Conservation (phyloP, 768 basidiomycete species). For the Suillus spraguei region DNA sequence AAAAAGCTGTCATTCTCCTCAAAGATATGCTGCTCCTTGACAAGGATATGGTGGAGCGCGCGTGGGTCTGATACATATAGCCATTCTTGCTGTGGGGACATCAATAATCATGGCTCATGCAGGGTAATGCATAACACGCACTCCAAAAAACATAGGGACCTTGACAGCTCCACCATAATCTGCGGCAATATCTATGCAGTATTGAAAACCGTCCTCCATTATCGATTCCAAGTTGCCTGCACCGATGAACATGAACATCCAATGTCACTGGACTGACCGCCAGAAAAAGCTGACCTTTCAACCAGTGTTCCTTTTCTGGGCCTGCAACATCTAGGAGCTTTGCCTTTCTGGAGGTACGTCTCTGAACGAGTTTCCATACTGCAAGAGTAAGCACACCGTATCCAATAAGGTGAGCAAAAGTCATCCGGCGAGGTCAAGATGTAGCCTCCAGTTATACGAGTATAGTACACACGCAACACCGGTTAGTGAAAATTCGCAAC, state of each 20-base stretch:
- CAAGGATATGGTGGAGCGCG: conserved; percentile 32
- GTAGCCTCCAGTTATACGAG: not conserved
- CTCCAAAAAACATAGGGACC: conserved; percentile 46
- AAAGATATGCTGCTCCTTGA: conserved; percentile 29
- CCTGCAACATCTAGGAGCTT: not conserved
- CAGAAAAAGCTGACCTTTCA: not conserved
- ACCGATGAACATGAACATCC: not conserved
- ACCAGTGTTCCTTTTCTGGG: conserved; percentile 4
- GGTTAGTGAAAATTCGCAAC: not conserved
- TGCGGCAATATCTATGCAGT: not conserved
- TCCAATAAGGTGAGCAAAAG: not conserved
- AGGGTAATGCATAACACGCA: conserved; percentile 21
- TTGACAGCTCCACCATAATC: conserved; percentile 1
- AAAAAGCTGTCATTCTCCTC: conserved; percentile 27
- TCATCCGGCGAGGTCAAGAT: not conserved
- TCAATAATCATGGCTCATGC: conserved; percentile 24
- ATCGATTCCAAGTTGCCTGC: not conserved
- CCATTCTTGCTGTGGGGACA: conserved; percentile 16
- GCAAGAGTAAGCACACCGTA: not conserved
- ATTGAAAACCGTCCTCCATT: conserved; percentile 1
- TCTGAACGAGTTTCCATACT: not conserved
- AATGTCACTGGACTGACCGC: not conserved
- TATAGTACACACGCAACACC: not conserved
- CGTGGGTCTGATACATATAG: conserved; percentile 31
- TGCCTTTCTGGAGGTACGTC: not conserved